A percentile compares a stretch with the other conserved stretches of the same genome.
Conservation (phyloP, 2,329 filamentous ascomycete genomes). For the Scytalidium lignicola region DNA sequence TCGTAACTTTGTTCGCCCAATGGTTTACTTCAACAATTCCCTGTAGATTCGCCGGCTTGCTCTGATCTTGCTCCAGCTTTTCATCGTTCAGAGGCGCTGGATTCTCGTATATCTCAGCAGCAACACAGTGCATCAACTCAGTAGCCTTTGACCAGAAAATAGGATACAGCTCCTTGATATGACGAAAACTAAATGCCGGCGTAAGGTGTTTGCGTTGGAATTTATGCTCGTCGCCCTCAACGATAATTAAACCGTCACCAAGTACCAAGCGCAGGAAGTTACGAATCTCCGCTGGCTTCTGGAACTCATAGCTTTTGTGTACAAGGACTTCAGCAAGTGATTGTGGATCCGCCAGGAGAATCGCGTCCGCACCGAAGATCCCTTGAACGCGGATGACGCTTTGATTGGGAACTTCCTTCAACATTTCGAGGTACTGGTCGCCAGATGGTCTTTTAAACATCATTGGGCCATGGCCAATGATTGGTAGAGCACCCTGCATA, state of each 20-base stretch:
- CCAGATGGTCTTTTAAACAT: conserved; percentile 11
- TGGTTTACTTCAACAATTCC: conserved; percentile 49
- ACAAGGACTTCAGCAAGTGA: conserved; percentile 64
- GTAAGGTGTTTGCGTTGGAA: conserved; percentile 70
- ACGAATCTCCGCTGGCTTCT: conserved; percentile 53
- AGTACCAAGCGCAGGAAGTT: conserved; percentile 57
- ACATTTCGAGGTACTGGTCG: conserved; percentile 26
- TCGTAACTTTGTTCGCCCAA: conserved; percentile 62
- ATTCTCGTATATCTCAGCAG: conserved; percentile 37
- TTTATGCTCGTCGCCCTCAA: conserved; percentile 84
- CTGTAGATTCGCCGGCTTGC: conserved; percentile 17
- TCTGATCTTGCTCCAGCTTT: conserved; percentile 28
- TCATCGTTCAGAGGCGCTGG: conserved; percentile 26
- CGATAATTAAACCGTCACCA: conserved; percentile 65
- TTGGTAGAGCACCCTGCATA: conserved; percentile 1
- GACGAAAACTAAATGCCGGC: conserved; percentile 76
- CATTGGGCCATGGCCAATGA: conserved; percentile 2
- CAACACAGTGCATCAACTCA: conserved; percentile 60
- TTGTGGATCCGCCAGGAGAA: conserved; percentile 54
- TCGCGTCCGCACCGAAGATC: conserved; percentile 53
- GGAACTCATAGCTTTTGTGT: conserved; percentile 63
- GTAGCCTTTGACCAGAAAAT: conserved; percentile 74
- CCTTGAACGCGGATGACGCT: conserved; percentile 62
- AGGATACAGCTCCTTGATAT: conserved; percentile 77
- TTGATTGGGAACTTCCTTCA: conserved; percentile 55